Conservation (phyloP, 2,329 filamentous ascomycete species). For the Aspergillus sp. region DNA sequence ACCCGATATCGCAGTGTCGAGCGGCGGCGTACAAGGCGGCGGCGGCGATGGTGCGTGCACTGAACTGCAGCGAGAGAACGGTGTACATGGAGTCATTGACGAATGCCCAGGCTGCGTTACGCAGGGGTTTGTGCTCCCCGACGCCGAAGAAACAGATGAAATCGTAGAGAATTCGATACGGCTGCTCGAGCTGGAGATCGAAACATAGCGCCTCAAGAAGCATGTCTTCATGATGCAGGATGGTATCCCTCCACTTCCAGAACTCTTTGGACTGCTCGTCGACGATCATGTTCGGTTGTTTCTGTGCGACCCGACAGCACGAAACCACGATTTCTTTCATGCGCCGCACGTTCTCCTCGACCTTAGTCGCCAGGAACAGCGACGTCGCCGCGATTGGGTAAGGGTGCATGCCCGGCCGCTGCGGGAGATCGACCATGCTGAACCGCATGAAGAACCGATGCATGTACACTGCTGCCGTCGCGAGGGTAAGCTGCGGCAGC, state of each 20-base stretch:
- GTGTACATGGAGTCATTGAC: slow-evolving; percentile 86
- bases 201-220: slow-evolving; percentile 90
- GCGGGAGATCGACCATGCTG: slow-evolving; percentile 66
- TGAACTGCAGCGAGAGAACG: slow-evolving; percentile 71
- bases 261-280: slow-evolving; percentile 98
- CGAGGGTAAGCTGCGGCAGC: slow-evolving; percentile 82
- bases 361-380: slow-evolving; percentile 91
- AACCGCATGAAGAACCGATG: slow-evolving; percentile 92
- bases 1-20: slow-evolving; percentile 61
- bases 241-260: slow-evolving; percentile 94
- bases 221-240: slow-evolving; percentile 83
- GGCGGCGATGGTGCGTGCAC: slow-evolving; percentile 71
- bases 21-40: slow-evolving; percentile 81
- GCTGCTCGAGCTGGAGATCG: slow-evolving; percentile 82
- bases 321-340: slow-evolving; percentile 91
- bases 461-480: slow-evolving; percentile 88
- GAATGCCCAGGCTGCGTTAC: slow-evolving; percentile 87
- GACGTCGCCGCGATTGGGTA: slow-evolving; percentile 89
- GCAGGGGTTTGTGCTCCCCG: slow-evolving; percentile 69
- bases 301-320: slow-evolving; percentile 88
- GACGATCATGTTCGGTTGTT: slow-evolving; percentile 79
- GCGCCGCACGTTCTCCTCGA: slow-evolving; percentile 92
- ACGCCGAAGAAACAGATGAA: slow-evolving; percentile 65
- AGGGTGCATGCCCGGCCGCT: slow-evolving; percentile 67
- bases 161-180: slow-evolving; percentile 76